Percentiles rank a stretch among this genome's conserved stretches.
Conservation (phyloP, 768 basidiomycete species). For the Calocera cornea region DNA sequence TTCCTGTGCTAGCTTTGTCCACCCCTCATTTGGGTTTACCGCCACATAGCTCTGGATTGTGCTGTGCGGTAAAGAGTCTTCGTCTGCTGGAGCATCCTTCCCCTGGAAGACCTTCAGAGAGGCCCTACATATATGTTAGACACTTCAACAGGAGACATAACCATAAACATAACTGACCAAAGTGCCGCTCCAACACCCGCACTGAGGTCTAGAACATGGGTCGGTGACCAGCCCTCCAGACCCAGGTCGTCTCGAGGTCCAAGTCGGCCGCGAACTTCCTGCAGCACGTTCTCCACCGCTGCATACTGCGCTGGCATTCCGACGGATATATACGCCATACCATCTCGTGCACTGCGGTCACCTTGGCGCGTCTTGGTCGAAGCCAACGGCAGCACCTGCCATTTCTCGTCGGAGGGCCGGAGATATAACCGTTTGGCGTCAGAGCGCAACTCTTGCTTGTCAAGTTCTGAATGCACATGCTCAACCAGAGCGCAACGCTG, state of each 20-base stretch:
- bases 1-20: not conserved
- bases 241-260: conserved; percentile 25
- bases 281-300: conserved; percentile 60
- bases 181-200: conserved; percentile 68
- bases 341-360: conserved; percentile 56
- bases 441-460: conserved; percentile 49
- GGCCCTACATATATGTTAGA: conserved; percentile 37
- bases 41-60: conserved; percentile 40
- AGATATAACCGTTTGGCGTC: conserved; percentile 62
- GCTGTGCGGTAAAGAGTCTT: not conserved
- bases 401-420: conserved; percentile 23
- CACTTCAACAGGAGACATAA: too few relatives aligned
- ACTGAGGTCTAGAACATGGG: conserved; percentile 66
- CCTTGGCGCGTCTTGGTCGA: conserved; percentile 40
- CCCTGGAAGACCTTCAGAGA: conserved; percentile 45
- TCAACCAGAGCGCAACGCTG: conserved; percentile 9
- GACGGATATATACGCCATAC: conserved; percentile 71
- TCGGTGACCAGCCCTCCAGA: conserved; percentile 39
- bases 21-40: conserved; percentile 39
- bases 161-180: too few relatives aligned
- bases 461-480: conserved; percentile 34
- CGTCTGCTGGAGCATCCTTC: conserved; percentile 11
- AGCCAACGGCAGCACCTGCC: conserved; percentile 14
- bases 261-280: conserved; percentile 49
- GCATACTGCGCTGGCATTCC: conserved; percentile 80